phyloP scores from a whole-genome alignment of 1,139 yeast species.

The Blastobotrys ciferrii region DNA sequence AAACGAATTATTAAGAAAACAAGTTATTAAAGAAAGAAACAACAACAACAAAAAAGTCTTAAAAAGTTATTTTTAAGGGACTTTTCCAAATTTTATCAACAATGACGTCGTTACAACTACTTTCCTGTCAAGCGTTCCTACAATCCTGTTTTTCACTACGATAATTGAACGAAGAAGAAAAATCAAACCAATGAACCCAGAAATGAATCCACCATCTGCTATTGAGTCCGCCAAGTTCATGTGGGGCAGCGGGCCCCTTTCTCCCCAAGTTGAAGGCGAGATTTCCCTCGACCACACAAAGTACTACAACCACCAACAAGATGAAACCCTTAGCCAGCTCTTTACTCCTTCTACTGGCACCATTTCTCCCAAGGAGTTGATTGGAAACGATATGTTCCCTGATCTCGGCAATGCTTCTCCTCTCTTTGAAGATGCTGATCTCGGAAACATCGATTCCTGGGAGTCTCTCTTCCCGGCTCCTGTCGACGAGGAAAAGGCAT shows the following conservation, averaged over 20 bases:
- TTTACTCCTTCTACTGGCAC: conserved; percentile 30
- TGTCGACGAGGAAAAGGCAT: conserved; percentile 1
- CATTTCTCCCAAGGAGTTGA: conserved; percentile 35
- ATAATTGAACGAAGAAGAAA: conserved; percentile 2
- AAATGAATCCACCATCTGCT: background rate
- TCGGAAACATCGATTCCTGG: conserved; percentile 35
- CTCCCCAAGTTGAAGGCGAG: conserved; percentile 9
- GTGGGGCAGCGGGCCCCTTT: conserved; percentile 7
- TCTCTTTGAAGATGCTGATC: conserved; percentile 35
- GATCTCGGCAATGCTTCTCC: conserved; percentile 36
- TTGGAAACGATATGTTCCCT: conserved; percentile 21
- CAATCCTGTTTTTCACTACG: conserved; percentile 10
- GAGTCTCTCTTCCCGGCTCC: conserved; percentile 32
- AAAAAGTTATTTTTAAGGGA: background rate
- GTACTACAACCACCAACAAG: background rate
- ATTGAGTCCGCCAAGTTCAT: background rate
- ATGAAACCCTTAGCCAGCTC: conserved; percentile 9
- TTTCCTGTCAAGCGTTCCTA: conserved; percentile 2
- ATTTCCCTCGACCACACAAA: background rate
- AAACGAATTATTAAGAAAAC: conserved; percentile 6
- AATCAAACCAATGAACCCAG: background rate
- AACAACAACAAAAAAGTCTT: background rate
- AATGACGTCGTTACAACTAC: conserved; percentile 3
- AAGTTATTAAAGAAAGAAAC: background rate
- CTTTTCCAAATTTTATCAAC: background rate